These are phyloP conservation scores for Colletotrichum musicola DNA, from an alignment of 2,329 filamentous ascomycete genomes.

Conservation along the genomic window DNA sequence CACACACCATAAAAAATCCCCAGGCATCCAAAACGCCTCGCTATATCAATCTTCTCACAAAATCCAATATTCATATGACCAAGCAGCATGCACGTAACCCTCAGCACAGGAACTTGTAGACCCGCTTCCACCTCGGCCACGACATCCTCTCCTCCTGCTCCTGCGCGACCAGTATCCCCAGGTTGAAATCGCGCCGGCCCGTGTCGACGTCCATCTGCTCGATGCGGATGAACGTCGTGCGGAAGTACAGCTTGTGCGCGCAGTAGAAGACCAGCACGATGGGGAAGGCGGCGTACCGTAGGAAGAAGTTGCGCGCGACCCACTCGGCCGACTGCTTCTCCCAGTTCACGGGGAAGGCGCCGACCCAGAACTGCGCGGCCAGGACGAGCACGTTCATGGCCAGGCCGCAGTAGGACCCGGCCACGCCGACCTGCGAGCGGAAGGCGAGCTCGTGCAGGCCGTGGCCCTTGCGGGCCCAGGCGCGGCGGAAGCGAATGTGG, in stretches of 20 bases:
- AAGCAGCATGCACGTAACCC: not conserved
- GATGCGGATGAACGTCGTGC: constrained; percentile 74
- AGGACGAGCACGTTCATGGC: constrained; percentile 81
- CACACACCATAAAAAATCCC: not conserved
- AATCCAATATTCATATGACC: not conserved
- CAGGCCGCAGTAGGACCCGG: constrained; percentile 86
- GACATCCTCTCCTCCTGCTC: constrained; percentile 79
- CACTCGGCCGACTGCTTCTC: constrained; percentile 54
- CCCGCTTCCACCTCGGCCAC: constrained; percentile 83
- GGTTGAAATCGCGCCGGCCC: constrained; percentile 85
- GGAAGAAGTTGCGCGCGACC: constrained; percentile 77
- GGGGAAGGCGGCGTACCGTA: constrained; percentile 77
- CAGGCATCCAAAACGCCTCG: constrained; percentile 14
- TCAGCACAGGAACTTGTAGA: constrained; percentile 81
- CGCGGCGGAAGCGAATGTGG: constrained; percentile 90
- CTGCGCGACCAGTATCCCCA: constrained; percentile 82
- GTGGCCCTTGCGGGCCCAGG: constrained; percentile 79
- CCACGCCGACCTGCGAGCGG: constrained; percentile 80
- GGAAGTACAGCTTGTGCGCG: constrained; percentile 80
- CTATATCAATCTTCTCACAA: not conserved
- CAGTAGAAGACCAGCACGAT: constrained; percentile 77
- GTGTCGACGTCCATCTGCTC: constrained; percentile 89
- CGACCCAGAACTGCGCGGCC: constrained; percentile 89
- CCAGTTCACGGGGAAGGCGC: constrained; percentile 79
- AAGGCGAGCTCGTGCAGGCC: constrained; percentile 85